Evolutionary conservation across 2,329 filamentous ascomycete species (phyloP).

Genomic region (Penicillium corylophilum): DNA sequence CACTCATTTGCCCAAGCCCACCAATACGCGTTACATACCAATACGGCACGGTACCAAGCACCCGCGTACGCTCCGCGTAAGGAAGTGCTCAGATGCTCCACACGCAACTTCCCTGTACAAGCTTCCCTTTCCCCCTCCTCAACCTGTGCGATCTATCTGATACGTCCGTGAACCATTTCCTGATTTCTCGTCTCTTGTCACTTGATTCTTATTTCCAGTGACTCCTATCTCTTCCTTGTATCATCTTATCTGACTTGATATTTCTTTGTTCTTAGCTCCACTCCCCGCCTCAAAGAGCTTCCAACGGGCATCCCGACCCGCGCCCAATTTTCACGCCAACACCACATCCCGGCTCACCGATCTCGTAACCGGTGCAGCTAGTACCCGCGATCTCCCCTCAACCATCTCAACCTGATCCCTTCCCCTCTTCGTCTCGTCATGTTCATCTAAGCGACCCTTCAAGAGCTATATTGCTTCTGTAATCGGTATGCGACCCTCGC

Average conservation of each 20-base stretch:
- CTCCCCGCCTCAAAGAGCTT: constrained; percentile 7
- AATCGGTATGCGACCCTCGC: constrained; percentile 2
- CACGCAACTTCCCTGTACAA: background rate
- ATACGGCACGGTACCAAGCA: background rate
- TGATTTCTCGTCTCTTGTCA: background rate
- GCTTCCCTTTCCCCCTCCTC: constrained; percentile 1
- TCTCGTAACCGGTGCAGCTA: background rate
- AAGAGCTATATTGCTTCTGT: constrained; percentile 12
- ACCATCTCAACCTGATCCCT: too few species aligned
- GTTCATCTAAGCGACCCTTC: constrained; percentile 7
- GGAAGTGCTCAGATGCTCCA: background rate
- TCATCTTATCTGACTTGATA: background rate
- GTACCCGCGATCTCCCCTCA: background rate
- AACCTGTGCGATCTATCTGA: constrained; percentile 22
- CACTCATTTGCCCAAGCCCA: background rate
- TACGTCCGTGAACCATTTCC: background rate
- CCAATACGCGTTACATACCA: background rate
- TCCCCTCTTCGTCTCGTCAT: constrained; percentile 5
- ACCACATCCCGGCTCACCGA: background rate
- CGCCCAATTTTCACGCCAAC: constrained; percentile 15
- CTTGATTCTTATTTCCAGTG: background rate
- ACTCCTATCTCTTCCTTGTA: background rate
- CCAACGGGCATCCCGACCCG: constrained; percentile 2
- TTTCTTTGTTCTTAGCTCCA: constrained; percentile 10
- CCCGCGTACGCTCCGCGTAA: background rate